Percentiles rank a stretch among this genome's conserved stretches.
Conservation (phyloP, 345 rosid genomes). For the Barbarea vulgaris region DNA sequence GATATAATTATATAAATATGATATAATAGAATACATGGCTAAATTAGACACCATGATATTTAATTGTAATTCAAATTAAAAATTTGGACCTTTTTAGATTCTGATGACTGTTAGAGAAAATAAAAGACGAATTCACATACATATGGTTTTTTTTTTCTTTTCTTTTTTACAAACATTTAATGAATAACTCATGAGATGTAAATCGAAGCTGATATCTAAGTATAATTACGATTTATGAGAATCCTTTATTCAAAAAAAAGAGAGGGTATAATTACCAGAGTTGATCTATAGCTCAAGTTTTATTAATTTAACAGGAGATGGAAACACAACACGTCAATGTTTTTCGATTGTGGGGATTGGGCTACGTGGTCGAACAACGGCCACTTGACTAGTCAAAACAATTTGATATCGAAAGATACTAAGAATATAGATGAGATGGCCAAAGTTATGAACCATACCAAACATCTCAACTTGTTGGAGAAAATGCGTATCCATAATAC, state of each 20-base stretch:
- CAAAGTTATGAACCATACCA: background rate
- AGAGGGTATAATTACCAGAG: no score
- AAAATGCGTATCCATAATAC: no score
- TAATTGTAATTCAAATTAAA: no score
- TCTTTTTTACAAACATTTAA: no score
- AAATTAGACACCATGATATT: no score
- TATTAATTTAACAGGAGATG: background rate
- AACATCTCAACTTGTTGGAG: background rate
- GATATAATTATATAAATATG: background rate
- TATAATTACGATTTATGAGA: no score
- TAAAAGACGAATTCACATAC: no score
- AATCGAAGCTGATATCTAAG: no score
- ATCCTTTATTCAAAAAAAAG: no score
- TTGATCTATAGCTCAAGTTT: background rate
- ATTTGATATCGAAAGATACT: background rate
- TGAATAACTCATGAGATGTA: no score
- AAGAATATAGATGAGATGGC: no score
- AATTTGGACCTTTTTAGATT: background rate
- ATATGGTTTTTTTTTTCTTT: no score
- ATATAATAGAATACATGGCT: background rate
- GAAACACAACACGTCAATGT: background rate
- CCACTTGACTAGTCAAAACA: conserved; percentile 27
- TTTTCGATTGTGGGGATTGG: background rate
- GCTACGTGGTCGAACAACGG: conserved; percentile 18
- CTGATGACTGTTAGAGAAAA: background rate